Evolutionary conservation across 2,329 filamentous ascomycete genomes (phyloP), one percentile per base, ranked within the genome.

Genomic region (Fusarium equiseti): DNA sequence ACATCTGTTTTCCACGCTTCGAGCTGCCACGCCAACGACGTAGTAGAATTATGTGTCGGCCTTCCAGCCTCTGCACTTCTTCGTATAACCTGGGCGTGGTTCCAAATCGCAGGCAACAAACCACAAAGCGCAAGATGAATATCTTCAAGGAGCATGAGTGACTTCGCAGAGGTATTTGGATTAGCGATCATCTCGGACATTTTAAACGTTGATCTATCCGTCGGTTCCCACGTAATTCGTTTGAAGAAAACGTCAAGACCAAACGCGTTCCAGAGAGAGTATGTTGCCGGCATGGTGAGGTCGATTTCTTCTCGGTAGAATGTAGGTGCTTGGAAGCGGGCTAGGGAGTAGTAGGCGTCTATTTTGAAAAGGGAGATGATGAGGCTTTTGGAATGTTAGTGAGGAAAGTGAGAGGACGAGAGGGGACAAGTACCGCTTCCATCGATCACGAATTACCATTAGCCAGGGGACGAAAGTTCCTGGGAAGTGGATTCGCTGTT

Each of bases 391-490:
- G 5, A 38, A 11, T 7, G 35, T 38, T n/a, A 38, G 35, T n/a
- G 10, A 38, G 1, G 16, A 18, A 38, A 38, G 32, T 38, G 9
- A 11, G 9, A 38, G 35, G 9, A 12, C 10, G 3, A 6, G 35
- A 12, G 8, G 5, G 24, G 3, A 4, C 0, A 46, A 31, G 49
- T 68, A 82, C 81, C 79, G 77, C 50, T 80, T 79, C 76, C 81
- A 80, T 9, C 76, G 69, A 42, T 81, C 81, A 1, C 71, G 61
- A 6, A 75, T 76, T 1, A 72, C 67, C 38, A 78, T 68, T 0
- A 79, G 63, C 73, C 80, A 79, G 0, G 82, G 82, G 3, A 78
- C 70, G 24, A 83, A 84, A 1, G 76, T 79, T 6, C 81, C 81
- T 0, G 79, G 79, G 15, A 73, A 77, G 43, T 81, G 78, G 6